Evolutionary conservation across 2,329 filamentous ascomycete genomes (phyloP), one percentile per base, ranked within the genome.

Genomic region (Trichoderma koningii): DNA sequence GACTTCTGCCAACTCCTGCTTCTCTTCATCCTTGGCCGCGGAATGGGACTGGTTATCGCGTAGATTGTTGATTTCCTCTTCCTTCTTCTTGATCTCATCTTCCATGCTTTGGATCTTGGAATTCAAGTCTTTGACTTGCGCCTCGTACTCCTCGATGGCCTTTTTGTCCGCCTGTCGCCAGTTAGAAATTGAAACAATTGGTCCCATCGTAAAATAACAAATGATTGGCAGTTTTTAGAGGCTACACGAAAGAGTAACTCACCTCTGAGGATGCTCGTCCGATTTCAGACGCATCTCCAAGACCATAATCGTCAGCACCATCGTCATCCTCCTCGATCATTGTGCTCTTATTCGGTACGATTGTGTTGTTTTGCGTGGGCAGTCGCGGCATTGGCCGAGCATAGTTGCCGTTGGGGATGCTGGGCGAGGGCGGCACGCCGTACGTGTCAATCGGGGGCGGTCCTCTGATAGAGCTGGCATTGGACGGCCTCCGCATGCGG

Each of bases 321-420:
- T 82, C 91, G 70, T 96, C 93, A 69, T 96, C 93, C 74, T 98
- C 95, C 76, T 99, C 95, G 1, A 98, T 87, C 89, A 98, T 93
- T 0, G 91, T 97, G 72, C 94, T 96, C 79, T 98, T 99, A 75
- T 97, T 98, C 0, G 95, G 95, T 38, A 98, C 90, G 72, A 98
- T 96, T 0, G 93, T 98, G 74, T 96, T 98, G 74, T 90, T 94
- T 74, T 97, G 93, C 55, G 77, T 78, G 69, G 96, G 93, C 44
- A 93, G 93, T 74, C 96, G 97, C 17, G 91, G 90, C 69, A 91
- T 86, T 5, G 93, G 93, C 52, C 91, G 85, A 48, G 89, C 89
- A 69, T 87, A 90, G 60, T 90, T 87, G 71, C 87, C 87, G 53
- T 83, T 83, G 7, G 81, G 81, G 55, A 85, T 68, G 60, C 83